A percentile compares a stretch with the other conserved stretches of the same genome.
phyloP scores from a whole-genome alignment of 148 eudicot genomes.

The Vaccinium macrocarpon region DNA sequence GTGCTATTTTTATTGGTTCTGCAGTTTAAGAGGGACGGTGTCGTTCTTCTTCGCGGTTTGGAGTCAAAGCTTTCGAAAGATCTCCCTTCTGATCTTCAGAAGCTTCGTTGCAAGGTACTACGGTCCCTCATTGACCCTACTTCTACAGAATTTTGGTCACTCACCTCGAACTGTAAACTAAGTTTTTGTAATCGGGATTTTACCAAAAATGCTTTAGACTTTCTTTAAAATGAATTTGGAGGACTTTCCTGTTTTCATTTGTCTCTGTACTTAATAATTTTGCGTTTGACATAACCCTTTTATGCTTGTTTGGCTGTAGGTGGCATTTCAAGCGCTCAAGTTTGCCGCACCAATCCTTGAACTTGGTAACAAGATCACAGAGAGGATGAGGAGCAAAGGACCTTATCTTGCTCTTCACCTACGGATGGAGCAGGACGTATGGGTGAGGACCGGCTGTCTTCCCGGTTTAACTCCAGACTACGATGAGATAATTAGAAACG shows the following conservation, averaged over 20 bases:
- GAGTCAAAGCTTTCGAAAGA: slow-evolving; percentile 91
- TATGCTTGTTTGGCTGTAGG: slow-evolving; percentile 39
- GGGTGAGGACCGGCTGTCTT: slow-evolving; percentile 97
- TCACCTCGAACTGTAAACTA: background rate
- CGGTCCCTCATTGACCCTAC: background rate
- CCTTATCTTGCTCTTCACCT: slow-evolving; percentile 91
- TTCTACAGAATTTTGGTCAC: background rate
- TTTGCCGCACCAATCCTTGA: slow-evolving; percentile 74
- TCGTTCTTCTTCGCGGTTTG: slow-evolving; percentile 72
- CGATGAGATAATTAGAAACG: slow-evolving; percentile 63
- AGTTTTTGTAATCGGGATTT: no score
- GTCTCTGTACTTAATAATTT: background rate
- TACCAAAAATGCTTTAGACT: no score
- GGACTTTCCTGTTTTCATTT: background rate
- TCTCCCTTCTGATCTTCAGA: slow-evolving; percentile 93
- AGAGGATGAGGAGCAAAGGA: slow-evolving; percentile 84
- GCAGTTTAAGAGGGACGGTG: slow-evolving; percentile 80
- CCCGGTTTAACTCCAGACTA: slow-evolving; percentile 72
- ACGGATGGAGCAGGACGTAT: slow-evolving; percentile 90
- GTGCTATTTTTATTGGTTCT: slow-evolving; percentile 24
- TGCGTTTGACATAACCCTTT: background rate
- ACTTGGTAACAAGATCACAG: slow-evolving; percentile 71
- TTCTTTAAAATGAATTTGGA: background rate
- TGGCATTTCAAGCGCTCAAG: slow-evolving; percentile 89
- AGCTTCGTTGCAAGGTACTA: slow-evolving; percentile 95